Base-by-base conservation (phyloP, 257 asterid genomes). In the Nicotiana tomentosiformis region DNA sequence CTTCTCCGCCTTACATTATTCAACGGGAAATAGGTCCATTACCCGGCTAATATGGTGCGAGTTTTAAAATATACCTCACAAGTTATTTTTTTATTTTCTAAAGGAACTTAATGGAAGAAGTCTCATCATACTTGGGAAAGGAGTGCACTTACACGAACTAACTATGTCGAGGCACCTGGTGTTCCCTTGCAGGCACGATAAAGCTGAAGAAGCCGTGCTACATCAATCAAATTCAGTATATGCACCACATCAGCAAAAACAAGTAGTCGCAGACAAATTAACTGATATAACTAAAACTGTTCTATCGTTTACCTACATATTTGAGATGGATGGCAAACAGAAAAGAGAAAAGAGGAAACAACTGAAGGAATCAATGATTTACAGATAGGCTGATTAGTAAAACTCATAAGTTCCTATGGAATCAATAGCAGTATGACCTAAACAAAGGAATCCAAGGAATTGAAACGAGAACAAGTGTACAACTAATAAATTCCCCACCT, bases 141-240 rank as follows among this genome's bases (percentile, higher is more conserved):
- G 32, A 14, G 6, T 80, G 39, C 55, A 66, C 94, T 84, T 85
- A 91, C 95, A 83, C 11, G 92, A 69, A 61, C 88, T 85, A 72
- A 56, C 83, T 77, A 84, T 85, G 64, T 56, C 78, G 26, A 83
- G 82, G 89, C 94, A 92, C 39, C 77, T 77, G n/a, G 77, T 80
- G 74, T 69, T 88, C 43, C 83, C 87, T 82, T 82, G 79, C 56
- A 92, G 87, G 85, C 94, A 90, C n/a, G 81, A 86, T 87, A 91
- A 70, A 87, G 74, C 72, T 62, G 82, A 58, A 29, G 90, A 83
- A 18, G 85, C 86, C 58, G 87, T 88, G 83, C 94, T 90, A 89
- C 23, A 43, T 72, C 79, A 72, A 43, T 43, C 51, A 72, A 35
- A 29, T 3, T 37, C 16, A 72, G 3, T n/a, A 43, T 18, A 72